Percentiles rank a stretch among this genome's conserved stretches.
Evolutionary conservation across 371 early-diverging fungal species (phyloP).

Genomic region (Saksenaea oblongispora): DNA sequence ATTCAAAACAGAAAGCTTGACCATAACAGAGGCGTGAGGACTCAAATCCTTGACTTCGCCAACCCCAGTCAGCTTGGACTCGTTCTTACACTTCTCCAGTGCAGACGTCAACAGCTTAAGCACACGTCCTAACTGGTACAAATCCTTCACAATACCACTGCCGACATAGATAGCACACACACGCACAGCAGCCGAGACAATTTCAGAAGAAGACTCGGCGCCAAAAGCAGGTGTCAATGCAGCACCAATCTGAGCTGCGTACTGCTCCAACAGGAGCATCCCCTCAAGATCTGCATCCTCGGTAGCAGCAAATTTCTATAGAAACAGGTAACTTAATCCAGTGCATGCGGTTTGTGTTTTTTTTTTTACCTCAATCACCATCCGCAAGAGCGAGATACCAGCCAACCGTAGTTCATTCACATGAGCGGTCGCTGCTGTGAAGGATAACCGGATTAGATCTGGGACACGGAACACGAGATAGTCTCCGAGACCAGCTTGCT

Average conservation of each 20-base stretch:
- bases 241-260: constrained; percentile 88
- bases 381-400: constrained; percentile 72
- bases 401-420: constrained; percentile 79
- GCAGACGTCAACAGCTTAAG: constrained; percentile 71
- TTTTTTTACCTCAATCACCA: constrained; percentile 62
- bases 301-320: constrained; percentile 61
- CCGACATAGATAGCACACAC: constrained; percentile 86
- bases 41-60: constrained; percentile 63
- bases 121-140: constrained; percentile 74
- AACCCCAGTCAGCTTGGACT: constrained; percentile 53
- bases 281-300: constrained; percentile 84
- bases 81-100: constrained; percentile 72
- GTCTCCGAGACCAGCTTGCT: constrained; percentile 64
- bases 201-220: constrained; percentile 75
- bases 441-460: constrained; percentile 85
- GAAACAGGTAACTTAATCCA: no score
- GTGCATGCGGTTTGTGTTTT: no score
- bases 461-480: constrained; percentile 75
- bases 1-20: constrained; percentile 74
- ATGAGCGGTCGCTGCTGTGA: constrained; percentile 83
- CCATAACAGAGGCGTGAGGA: constrained; percentile 78
- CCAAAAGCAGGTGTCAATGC: constrained; percentile 88
- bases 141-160: constrained; percentile 80
- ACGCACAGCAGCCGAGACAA: constrained; percentile 78
- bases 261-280: constrained; percentile 82